Conservation (phyloP, 306 rosid genomes). For the Cercis canadensis region DNA sequence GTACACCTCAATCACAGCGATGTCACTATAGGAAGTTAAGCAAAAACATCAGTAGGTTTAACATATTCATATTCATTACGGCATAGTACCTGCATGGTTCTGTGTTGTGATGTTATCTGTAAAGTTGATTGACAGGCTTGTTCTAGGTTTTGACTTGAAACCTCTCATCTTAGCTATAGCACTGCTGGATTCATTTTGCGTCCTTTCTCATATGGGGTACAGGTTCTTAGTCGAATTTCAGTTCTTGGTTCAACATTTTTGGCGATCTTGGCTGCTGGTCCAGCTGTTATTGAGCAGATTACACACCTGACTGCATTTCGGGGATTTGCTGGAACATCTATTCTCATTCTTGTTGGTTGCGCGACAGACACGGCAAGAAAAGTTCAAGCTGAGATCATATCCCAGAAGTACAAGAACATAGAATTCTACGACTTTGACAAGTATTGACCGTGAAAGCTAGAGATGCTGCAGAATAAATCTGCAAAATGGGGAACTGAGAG, state of each 20-base stretch:
- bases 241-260: slow-evolving; percentile 91
- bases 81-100: slow-evolving; percentile 21
- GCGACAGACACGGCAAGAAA: slow-evolving; percentile 97
- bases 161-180: background rate
- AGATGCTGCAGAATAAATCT: background rate
- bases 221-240: slow-evolving; percentile 95
- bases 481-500: too few species aligned
- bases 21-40: slow-evolving; percentile 1
- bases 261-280: slow-evolving; percentile 94
- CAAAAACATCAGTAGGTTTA: background rate
- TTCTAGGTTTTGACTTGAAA: slow-evolving; percentile 22
- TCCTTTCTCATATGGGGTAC: slow-evolving; percentile 28
- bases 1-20: background rate
- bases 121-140: background rate
- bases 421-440: slow-evolving; percentile 85
- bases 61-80: background rate
- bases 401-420: slow-evolving; percentile 92
- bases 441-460: slow-evolving; percentile 47
- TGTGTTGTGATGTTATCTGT: background rate
- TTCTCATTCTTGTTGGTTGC: slow-evolving; percentile 97
- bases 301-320: slow-evolving; percentile 92
- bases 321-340: slow-evolving; percentile 96
- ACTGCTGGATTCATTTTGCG: slow-evolving; percentile 21
- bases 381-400: slow-evolving; percentile 92
- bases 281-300: slow-evolving; percentile 82